A percentile compares a stretch with the other conserved stretches of the same genome.
These are phyloP conservation scores for Komagataella kurtzmanii DNA, from an alignment of 805 yeast genomes.

Conservation along the genomic window DNA sequence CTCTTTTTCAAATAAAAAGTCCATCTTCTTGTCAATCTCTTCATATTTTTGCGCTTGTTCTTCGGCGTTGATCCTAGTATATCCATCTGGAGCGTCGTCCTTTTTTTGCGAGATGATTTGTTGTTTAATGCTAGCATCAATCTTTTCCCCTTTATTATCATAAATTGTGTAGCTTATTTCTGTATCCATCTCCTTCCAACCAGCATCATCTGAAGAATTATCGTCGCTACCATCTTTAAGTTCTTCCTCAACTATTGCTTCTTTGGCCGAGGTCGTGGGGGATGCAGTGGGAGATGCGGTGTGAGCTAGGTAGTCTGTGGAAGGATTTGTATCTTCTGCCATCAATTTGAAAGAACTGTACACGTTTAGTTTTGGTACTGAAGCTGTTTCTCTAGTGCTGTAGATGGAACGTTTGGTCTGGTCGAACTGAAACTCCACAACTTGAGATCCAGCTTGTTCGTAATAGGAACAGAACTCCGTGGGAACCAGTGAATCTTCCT, in stretches of 20 bases:
- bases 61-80: slow-evolving; percentile 80
- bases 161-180: slow-evolving; percentile 68
- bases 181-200: slow-evolving; percentile 83
- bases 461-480: neutral
- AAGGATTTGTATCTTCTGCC: neutral
- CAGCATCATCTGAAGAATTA: slow-evolving; percentile 17
- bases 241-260: neutral
- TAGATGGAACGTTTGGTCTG: neutral
- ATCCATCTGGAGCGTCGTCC: slow-evolving; percentile 47
- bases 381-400: neutral
- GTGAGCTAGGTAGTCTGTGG: neutral
- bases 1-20: slow-evolving; percentile 29
- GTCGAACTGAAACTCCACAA: neutral
- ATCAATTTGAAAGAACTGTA: neutral
- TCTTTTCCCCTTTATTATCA: slow-evolving; percentile 63
- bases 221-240: neutral
- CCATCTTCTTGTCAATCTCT: slow-evolving; percentile 36
- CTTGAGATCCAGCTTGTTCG: neutral
- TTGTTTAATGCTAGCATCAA: slow-evolving; percentile 24
- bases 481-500: neutral
- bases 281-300: neutral
- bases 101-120: slow-evolving; percentile 11
- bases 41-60: slow-evolving; percentile 69
- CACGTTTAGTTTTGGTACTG: neutral
- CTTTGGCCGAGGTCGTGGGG: neutral